These are phyloP conservation scores for Salix caprea DNA, from an alignment of 345 rosid genomes.

Conservation along the genomic window DNA sequence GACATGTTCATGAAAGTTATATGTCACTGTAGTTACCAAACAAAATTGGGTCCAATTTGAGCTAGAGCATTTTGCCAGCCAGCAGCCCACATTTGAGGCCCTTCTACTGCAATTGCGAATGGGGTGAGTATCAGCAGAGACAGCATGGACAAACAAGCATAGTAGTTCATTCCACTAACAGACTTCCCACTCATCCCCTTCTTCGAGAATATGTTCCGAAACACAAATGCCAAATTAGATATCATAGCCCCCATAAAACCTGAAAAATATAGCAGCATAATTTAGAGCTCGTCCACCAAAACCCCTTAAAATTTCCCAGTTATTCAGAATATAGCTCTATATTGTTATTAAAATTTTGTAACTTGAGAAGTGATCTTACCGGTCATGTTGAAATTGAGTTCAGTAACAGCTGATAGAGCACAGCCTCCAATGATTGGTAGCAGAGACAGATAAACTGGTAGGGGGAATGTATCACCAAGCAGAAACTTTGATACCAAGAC, in stretches of 20 bases:
- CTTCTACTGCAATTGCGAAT: slow-evolving; percentile 90
- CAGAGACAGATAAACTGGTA: slow-evolving; percentile 75
- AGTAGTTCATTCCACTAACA: slow-evolving; percentile 95
- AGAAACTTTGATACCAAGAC: slow-evolving; percentile 75
- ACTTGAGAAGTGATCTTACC: slow-evolving; percentile 39
- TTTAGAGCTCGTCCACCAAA: slow-evolving; percentile 9
- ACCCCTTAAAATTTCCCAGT: neutral
- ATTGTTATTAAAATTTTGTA: neutral
- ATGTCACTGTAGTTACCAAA: slow-evolving; percentile 49
- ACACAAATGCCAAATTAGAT: slow-evolving; percentile 88
- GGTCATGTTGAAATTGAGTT: slow-evolving; percentile 86
- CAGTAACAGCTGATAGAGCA: slow-evolving; percentile 84
- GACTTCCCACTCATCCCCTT: slow-evolving; percentile 95
- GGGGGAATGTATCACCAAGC: slow-evolving; percentile 69
- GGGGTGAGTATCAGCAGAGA: slow-evolving; percentile 82
- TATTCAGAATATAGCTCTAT: neutral
- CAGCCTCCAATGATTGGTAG: slow-evolving; percentile 91
- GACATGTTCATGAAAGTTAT: neutral
- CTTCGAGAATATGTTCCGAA: slow-evolving; percentile 91
- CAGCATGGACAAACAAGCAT: slow-evolving; percentile 83
- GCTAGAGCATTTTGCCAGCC: slow-evolving; percentile 80
- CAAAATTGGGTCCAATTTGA: slow-evolving; percentile 75
- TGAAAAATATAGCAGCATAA: slow-evolving; percentile 21
- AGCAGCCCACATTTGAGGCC: slow-evolving; percentile 88
- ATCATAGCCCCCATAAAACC: slow-evolving; percentile 99